Conservation (phyloP, 1,139 yeast genomes). For the Komagataea norvegica region DNA sequence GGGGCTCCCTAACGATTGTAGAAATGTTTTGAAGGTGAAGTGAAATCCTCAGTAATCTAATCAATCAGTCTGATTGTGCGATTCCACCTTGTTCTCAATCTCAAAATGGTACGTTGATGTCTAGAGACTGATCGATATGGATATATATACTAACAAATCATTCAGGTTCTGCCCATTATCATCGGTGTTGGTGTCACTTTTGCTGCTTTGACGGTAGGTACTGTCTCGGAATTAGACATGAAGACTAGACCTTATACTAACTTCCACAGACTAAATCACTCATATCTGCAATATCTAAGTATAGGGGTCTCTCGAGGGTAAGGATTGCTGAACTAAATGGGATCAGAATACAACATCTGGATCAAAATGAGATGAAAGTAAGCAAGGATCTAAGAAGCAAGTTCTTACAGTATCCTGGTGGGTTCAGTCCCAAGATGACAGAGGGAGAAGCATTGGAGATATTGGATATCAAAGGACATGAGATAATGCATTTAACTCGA, state of each 20-base stretch:
- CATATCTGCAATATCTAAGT: constrained; percentile 42
- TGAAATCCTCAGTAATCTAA: no score
- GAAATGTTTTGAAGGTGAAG: no score
- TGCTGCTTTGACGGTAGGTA: constrained; percentile 43
- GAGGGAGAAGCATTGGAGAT: constrained; percentile 56
- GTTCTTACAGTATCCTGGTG: constrained; percentile 44
- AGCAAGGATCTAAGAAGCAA: constrained; percentile 23
- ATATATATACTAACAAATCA: background rate
- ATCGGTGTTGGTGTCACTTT: constrained; percentile 55
- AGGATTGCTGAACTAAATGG: constrained; percentile 53
- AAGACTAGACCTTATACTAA: constrained; percentile 4
- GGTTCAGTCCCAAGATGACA: constrained; percentile 50
- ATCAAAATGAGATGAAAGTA: constrained; percentile 19
- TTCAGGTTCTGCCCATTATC: constrained; percentile 47
- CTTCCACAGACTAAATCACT: constrained; percentile 37
- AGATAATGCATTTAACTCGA: constrained; percentile 42
- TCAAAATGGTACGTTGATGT: no score
- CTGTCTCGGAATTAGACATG: background rate
- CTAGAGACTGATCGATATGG: no score
- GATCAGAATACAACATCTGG: constrained; percentile 17
- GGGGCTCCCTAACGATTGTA: no score
- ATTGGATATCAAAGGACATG: constrained; percentile 49
- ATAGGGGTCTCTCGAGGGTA: constrained; percentile 42
- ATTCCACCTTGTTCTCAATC: no score
- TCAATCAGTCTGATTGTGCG: no score